Base-by-base conservation (phyloP, 306 rosid genomes). In the Gastrolobium bilobum region DNA sequence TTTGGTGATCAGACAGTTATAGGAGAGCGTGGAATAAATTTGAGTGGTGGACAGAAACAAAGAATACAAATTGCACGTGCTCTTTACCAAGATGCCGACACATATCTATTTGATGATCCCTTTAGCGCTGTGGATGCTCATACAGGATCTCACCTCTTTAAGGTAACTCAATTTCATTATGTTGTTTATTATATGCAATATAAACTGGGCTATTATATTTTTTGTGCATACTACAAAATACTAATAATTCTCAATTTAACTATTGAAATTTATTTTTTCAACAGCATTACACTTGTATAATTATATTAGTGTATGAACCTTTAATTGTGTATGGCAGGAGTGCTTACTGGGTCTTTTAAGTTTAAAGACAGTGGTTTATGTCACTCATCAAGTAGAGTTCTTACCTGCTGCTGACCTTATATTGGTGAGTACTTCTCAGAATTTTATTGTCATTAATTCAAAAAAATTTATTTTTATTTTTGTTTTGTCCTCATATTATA, bases 11-110 rank as follows among this genome's bases (percentile, higher is more conserved):
- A 92, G 46, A 94, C 99, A 1, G 59, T 92, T 73, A 92, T 94
- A 35, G 97, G 95, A 71, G 99, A 94, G 75, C 84, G 97, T 65
- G 99, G 99, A 50, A 94, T 94, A 87, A 92, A 94, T 89, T 79
- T 94, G 88, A 94, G 99, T 44, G 97, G 99, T 0, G 99, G 99
- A 60, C 97, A 94, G 75, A 92, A 92, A 68, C 93, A 94, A 79
- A 91, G 97, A 82, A 83, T 94, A 84, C 99, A 94, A 79, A 91
- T 92, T 47, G 99, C 95, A 1, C 91, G 97, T 8, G 91, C 97
- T 61, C 79, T 92, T 53, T 92, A 94, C 83, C 95, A 89, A 82
- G 97, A 92, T 68, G 91, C 93, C 77, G 97, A 91, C 81, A 92
- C 92, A 71, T 94, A 91, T 87, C 82, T 94, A 68, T 89, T 92